Evolutionary conservation across 2,329 filamentous ascomycete species (phyloP).

Genomic region (Karstenula rhodostoma): DNA sequence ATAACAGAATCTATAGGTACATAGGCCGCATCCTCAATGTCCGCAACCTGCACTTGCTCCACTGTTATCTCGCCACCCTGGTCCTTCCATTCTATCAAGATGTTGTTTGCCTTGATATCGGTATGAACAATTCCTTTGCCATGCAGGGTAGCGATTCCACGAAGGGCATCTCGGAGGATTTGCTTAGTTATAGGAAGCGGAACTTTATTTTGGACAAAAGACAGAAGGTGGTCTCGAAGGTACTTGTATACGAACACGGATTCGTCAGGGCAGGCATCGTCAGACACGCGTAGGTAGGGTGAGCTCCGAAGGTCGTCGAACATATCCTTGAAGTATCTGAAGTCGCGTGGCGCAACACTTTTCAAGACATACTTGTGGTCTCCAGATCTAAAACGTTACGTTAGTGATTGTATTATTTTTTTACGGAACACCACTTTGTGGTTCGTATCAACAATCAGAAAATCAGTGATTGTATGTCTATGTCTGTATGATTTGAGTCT

Average conservation of each 20-base stretch:
- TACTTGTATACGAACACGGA: conserved; percentile 58
- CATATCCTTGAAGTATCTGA: conserved; percentile 21
- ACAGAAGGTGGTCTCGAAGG: conserved; percentile 26
- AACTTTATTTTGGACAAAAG: neutral
- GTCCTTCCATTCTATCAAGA: conserved; percentile 52
- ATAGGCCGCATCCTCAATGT: conserved; percentile 52
- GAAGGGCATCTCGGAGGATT: neutral
- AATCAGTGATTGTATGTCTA: no score
- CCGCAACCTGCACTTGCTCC: conserved; percentile 50
- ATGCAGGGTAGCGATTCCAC: conserved; percentile 3
- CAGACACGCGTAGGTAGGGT: conserved; percentile 28
- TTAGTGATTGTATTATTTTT: conserved; percentile 4
- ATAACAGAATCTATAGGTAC: conserved; percentile 49
- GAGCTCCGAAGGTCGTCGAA: conserved; percentile 19
- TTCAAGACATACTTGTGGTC: conserved; percentile 25
- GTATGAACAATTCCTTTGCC: conserved; percentile 8
- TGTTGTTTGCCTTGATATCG: conserved; percentile 19
- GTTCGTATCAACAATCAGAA: no score
- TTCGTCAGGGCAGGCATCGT: conserved; percentile 55
- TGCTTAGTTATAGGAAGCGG: conserved; percentile 1
- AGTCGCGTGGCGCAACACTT: conserved; percentile 17
- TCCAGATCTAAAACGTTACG: conserved; percentile 15
- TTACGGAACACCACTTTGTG: no score
- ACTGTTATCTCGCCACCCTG: conserved; percentile 38
- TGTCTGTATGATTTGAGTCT: no score